These are phyloP conservation scores for Asterophora parasitica DNA, from an alignment of 768 basidiomycete genomes.

Conservation along the genomic window DNA sequence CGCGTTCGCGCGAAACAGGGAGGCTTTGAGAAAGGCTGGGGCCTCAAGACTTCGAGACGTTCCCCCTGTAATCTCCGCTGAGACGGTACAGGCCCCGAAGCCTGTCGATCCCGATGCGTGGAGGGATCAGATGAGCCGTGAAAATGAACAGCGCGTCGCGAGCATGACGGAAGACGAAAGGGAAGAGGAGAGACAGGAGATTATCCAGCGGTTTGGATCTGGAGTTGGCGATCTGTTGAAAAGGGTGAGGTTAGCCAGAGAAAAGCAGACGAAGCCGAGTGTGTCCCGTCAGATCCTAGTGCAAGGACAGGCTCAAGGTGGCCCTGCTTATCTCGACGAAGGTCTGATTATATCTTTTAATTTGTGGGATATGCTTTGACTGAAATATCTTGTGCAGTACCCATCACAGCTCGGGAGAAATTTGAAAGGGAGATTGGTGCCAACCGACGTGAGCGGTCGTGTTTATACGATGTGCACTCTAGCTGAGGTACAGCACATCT, in stretches of 20 bases:
- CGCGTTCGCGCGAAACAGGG: conserved; percentile 50
- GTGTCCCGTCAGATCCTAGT: neutral
- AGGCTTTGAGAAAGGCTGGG: conserved; percentile 27
- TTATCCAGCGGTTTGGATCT: conserved; percentile 68
- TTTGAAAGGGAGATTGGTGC: conserved; percentile 3
- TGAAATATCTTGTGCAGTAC: conserved; percentile 2
- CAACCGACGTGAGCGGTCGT: conserved; percentile 10
- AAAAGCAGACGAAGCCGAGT: conserved; percentile 21
- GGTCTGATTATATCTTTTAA: conserved; percentile 7
- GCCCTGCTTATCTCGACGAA: conserved; percentile 12
- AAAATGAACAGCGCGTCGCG: conserved; percentile 60
- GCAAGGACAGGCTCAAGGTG: neutral
- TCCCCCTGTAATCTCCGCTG: conserved; percentile 22
- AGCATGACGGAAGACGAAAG: conserved; percentile 70
- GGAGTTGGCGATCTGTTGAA: conserved; percentile 59
- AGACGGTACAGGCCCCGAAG: neutral
- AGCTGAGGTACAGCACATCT: conserved; percentile 10
- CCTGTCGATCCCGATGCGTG: conserved; percentile 33
- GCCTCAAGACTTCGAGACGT: conserved; percentile 20
- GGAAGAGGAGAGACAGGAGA: conserved; percentile 57
- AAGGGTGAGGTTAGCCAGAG: conserved; percentile 46
- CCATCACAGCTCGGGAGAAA: conserved; percentile 14
- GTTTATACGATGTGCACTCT: neutral
- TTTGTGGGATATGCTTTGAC: neutral
- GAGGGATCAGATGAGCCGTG: conserved; percentile 54